Base-by-base conservation (phyloP, 139 green algal species). In the Raphidocelis subcapitata region DNA sequence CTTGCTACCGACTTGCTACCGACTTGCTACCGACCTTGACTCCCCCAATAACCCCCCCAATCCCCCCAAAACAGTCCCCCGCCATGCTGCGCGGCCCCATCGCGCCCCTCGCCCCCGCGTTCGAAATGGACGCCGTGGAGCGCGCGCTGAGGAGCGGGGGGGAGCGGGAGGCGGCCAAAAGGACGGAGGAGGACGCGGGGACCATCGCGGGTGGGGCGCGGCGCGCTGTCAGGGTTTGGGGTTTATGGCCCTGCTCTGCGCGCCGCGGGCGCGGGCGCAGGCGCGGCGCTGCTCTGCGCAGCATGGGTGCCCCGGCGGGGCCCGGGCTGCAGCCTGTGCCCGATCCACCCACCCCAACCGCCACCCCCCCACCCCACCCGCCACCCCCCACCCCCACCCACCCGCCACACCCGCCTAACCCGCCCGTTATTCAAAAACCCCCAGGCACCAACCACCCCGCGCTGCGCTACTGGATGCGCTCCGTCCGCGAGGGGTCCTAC, bases 91-190 rank as follows among this genome's bases (percentile, higher is more conserved):
- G 28, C 26, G 18, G 20, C 20, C 44, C 66, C 29, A 21, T 81
- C 4, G 36, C 55, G 4, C 51, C 62, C 55, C 44, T 76, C 16
- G 68, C 69, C 51, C 29, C 74, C 51, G 54, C 73, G 35, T 81
- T 67, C 47, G 73, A 86, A 28, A 87, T 95, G 81, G 82, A 88
- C 35, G 77, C 88, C 0, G 71, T 87, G 65, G 90, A 95, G 75
- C 71, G 77, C 5, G 89, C 90, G 10, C 35, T 90, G 49, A 82
- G 89, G 54, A 62, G 91, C 36, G 80, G 77, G 21, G 78, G 84
- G 37, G 80, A 85, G 60, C 44, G 73, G 28, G 79, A 84, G 16
- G 55, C 36, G 4, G 78, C 71, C 33, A 83, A 83, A 46, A 68
- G 65, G 54, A 28, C 3, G 0, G 65, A 74, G 35, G 78, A 80